Evolutionary conservation across 768 basidiomycete species (phyloP).

Genomic region (Hypholoma fasciculare): DNA sequence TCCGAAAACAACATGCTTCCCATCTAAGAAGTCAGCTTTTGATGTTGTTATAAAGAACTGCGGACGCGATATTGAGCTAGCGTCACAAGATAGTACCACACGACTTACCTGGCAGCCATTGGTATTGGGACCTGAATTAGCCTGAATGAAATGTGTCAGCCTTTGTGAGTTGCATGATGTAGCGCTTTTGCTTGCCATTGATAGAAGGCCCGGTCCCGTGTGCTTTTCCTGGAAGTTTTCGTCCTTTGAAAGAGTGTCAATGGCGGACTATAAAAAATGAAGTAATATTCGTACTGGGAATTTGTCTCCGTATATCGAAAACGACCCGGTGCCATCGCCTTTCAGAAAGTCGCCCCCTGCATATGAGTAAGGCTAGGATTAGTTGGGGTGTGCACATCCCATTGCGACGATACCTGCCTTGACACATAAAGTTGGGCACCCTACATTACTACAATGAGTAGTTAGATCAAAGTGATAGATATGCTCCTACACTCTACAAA

Average conservation of each 20-base stretch:
- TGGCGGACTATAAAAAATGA: not conserved
- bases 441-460: slow-evolving; percentile 36
- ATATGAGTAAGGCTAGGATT: not conserved
- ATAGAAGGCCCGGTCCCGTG: slow-evolving; percentile 79
- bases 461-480: slow-evolving; percentile 1
- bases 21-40: slow-evolving; percentile 94
- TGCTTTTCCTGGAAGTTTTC: slow-evolving; percentile 96
- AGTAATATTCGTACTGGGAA: slow-evolving; percentile 64
- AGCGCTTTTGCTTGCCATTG: slow-evolving; percentile 64
- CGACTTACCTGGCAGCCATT: slow-evolving; percentile 82
- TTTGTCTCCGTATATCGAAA: slow-evolving; percentile 96
- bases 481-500: slow-evolving; percentile 64
- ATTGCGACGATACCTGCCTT: slow-evolving; percentile 54
- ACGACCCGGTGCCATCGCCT: slow-evolving; percentile 91
- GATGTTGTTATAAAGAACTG: slow-evolving; percentile 98
- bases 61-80: not conserved
- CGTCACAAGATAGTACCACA: not conserved
- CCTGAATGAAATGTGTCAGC: slow-evolving; percentile 43
- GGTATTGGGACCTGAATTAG: slow-evolving; percentile 92
- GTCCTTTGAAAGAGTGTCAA: slow-evolving; percentile 49
- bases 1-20: slow-evolving; percentile 93
- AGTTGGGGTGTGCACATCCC: not conserved
- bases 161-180: not conserved
- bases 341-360: slow-evolving; percentile 93
- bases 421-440: slow-evolving; percentile 95